Evolutionary conservation across 225 moss, liverwort and hornwort genomes (phyloP), one percentile per base, ranked within the genome.

Genomic region (Sphagnum tenellum): DNA sequence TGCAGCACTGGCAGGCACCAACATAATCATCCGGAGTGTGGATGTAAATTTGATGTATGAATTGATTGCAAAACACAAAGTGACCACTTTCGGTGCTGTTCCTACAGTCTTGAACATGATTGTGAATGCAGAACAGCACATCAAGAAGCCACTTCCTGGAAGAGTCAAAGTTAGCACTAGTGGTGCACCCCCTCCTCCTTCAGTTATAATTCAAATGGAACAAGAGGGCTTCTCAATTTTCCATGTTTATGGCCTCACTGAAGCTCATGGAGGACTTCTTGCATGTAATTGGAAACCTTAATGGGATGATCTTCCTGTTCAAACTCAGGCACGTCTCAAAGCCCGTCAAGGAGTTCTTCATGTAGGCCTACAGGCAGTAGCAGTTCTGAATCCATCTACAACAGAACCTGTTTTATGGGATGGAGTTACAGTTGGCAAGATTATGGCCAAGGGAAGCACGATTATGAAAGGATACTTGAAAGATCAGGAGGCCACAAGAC

Each of bases 391-490:
- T 65, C 78, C 88, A 44, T 12, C 53, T 44, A 86, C 83, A 3
- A 88, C 81, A 87, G 69, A 9, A 5, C 76, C 92, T 8, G 79
- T 92, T 12, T 71, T 71, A 11, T 81, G 81, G 12, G 89, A 92
- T 45, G 92, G 89, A 49, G 71, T 69, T 53, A 71, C 87, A 3
- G 66, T 92, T 1, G 92, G 92, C 2, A 87, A 92, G 66, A 85
- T 92, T 9, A 80, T 93, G 81, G 67, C 77, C 3, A 81, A 81
- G 3, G 89, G 92, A 45, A 78, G 82, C 72, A 79, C 76, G 3
- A 64, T 89, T 46, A 89, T 93, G 89, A 93, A 89, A 59, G 92
- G 89, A n/a, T 89, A 89, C 71, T 70, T 86, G 55, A 89, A 86
- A 66, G 83, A 89, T 56, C 72, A 74, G 48, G 72, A 73, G 46